phyloP scores from a whole-genome alignment of 108 stramenopile species.

The Skeletonema potamos region DNA sequence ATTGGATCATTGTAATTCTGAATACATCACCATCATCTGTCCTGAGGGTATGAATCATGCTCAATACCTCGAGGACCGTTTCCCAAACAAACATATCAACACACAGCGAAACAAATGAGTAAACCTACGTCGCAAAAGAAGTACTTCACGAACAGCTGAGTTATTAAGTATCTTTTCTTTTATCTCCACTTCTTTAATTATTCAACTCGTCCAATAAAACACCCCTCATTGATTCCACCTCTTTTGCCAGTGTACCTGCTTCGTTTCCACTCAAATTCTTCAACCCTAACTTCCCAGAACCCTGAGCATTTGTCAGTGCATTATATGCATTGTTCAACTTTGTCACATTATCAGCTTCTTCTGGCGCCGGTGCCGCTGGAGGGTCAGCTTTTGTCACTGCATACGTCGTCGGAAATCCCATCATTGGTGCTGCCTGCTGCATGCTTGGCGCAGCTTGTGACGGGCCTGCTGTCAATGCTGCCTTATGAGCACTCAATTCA shows the following conservation, averaged over 20 bases:
- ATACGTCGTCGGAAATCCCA: conserved; percentile 49
- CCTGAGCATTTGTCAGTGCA: conserved; percentile 55
- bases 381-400: conserved; percentile 31
- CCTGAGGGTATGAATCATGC: too few species aligned
- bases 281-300: conserved; percentile 71
- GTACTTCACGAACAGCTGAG: too few species aligned
- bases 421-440: conserved; percentile 18
- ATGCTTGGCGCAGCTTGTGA: conserved; percentile 5
- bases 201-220: conserved; percentile 79
- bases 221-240: conserved; percentile 58
- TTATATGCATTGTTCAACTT: conserved; percentile 55
- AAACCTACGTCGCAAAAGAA: too few species aligned
- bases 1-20: too few species aligned
- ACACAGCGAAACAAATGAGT: too few species aligned
- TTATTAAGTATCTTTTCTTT: too few species aligned
- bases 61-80: too few species aligned
- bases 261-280: conserved; percentile 47
- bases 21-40: too few species aligned
- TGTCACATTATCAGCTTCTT: conserved; percentile 38
- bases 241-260: conserved; percentile 58
- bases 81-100: too few species aligned
- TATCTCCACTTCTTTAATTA: not conserved
- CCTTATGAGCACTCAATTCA: conserved; percentile 37
- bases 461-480: conserved; percentile 12
- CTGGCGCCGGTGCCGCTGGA: conserved; percentile 1